Evolutionary conservation across 2,329 filamentous ascomycete genomes (phyloP).

Genomic region (Paecilomyces dactylethromorphus): DNA sequence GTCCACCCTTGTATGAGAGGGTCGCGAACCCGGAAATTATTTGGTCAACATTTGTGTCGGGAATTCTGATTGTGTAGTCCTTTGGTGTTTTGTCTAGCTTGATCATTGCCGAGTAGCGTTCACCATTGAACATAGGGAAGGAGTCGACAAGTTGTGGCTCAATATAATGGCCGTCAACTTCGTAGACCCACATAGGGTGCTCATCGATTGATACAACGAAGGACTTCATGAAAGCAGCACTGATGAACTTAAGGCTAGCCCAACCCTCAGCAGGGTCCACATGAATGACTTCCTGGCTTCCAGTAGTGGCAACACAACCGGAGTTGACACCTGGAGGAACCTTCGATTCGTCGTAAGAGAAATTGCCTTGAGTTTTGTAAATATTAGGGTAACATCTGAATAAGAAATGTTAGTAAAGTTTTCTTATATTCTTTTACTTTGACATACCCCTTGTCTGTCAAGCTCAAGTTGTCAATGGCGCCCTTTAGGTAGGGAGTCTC

Average conservation of each 20-base stretch:
- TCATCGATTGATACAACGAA: conserved; percentile 39
- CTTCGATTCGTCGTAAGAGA: conserved; percentile 9
- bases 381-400: conserved; percentile 14
- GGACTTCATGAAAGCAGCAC: conserved; percentile 43
- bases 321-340: conserved; percentile 20
- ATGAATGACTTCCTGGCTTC: conserved; percentile 38
- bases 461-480: conserved; percentile 13
- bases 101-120: conserved; percentile 29
- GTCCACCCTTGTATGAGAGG: conserved; percentile 32
- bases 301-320: conserved; percentile 43
- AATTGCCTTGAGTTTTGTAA: conserved; percentile 4
- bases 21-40: conserved; percentile 46
- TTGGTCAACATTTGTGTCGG: conserved; percentile 44
- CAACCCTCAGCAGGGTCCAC: conserved; percentile 37
- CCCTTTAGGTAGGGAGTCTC: conserved; percentile 13
- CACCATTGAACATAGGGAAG: conserved; percentile 20
- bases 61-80: conserved; percentile 42
- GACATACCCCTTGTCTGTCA: conserved; percentile 28
- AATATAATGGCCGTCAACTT: conserved; percentile 32
- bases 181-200: conserved; percentile 33
- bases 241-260: conserved; percentile 51
- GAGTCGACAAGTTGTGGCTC: conserved; percentile 25
- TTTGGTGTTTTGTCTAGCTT: conserved; percentile 29
- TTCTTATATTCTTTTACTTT: neutral
- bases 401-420: neutral